Percentiles rank a stretch among this genome's conserved stretches.
These are phyloP conservation scores for Beauveria caledonica DNA, from an alignment of 2,329 filamentous ascomycete genomes.

Conservation along the genomic window DNA sequence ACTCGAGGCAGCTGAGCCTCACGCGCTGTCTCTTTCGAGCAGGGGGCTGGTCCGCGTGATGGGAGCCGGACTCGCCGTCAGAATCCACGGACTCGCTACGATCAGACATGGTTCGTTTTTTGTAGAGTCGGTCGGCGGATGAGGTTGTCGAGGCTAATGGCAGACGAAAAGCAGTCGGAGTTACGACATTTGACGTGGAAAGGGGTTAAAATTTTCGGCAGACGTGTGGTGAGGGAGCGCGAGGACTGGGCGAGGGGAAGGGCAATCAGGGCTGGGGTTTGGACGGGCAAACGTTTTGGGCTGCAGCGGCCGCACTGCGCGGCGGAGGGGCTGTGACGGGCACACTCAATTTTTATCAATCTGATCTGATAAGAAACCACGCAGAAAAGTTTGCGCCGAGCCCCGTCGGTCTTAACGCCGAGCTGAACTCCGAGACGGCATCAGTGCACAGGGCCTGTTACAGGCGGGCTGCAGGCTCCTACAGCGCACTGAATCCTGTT, in stretches of 20 bases:
- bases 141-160: conserved; percentile 10
- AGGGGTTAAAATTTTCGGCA: background rate
- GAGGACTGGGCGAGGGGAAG: background rate
- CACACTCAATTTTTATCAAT: conserved; percentile 28
- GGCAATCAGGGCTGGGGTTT: conserved; percentile 6
- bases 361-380: conserved; percentile 29
- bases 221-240: background rate
- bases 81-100: conserved; percentile 33
- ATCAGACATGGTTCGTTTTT: conserved; percentile 20
- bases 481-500: background rate
- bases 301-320: background rate
- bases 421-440: conserved; percentile 12
- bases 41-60: conserved; percentile 26
- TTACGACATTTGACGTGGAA: conserved; percentile 23
- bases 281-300: conserved; percentile 1
- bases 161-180: conserved; percentile 22
- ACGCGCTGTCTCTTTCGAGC: conserved; percentile 52
- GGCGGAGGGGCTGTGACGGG: conserved; percentile 20
- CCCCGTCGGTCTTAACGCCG: conserved; percentile 10
- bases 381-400: conserved; percentile 20
- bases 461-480: background rate
- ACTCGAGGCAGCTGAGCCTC: conserved; percentile 52
- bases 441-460: background rate
- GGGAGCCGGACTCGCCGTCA: conserved; percentile 21
- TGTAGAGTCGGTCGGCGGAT: background rate